Percentiles rank a stretch among this genome's conserved stretches.
phyloP scores from a whole-genome alignment of 169 alveolate genomes.

The Miamiensis avidus region DNA sequence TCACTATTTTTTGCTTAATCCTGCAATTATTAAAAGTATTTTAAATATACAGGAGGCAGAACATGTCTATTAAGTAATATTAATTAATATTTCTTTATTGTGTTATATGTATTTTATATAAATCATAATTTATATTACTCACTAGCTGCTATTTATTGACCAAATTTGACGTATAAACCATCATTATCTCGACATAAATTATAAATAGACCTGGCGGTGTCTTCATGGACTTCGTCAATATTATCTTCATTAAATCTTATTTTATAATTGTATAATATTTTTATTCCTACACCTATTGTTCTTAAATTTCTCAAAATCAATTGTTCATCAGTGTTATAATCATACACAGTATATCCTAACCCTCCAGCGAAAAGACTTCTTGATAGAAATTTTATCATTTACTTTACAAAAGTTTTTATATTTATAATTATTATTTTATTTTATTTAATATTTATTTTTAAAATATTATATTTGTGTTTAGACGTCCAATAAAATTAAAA shows the following conservation, averaged over 20 bases:
- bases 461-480: too few relatives aligned
- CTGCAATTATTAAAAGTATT: slow-evolving; percentile 33
- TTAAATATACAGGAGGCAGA: slow-evolving; percentile 39
- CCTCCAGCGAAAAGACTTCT: background rate
- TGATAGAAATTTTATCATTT: background rate
- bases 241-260: slow-evolving; percentile 29
- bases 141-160: slow-evolving; percentile 41
- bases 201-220: slow-evolving; percentile 30
- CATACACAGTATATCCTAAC: slow-evolving; percentile 2
- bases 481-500: too few relatives aligned
- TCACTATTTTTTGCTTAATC: slow-evolving; percentile 43
- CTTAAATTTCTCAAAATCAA: slow-evolving; percentile 27
- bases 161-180: slow-evolving; percentile 50
- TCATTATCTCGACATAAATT: slow-evolving; percentile 39
- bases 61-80: background rate
- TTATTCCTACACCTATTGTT: slow-evolving; percentile 35
- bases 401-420: too few relatives aligned
- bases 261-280: slow-evolving; percentile 33
- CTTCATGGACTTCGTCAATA: slow-evolving; percentile 41
- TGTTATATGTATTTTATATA: too few relatives aligned
- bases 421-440: too few relatives aligned
- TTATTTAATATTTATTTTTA: too few relatives aligned
- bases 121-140: too few relatives aligned
- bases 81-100: too few relatives aligned
- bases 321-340: slow-evolving; percentile 14